Evolutionary conservation across 179 eudicot genomes (phyloP).

Genomic region (Beta lomatogona): DNA sequence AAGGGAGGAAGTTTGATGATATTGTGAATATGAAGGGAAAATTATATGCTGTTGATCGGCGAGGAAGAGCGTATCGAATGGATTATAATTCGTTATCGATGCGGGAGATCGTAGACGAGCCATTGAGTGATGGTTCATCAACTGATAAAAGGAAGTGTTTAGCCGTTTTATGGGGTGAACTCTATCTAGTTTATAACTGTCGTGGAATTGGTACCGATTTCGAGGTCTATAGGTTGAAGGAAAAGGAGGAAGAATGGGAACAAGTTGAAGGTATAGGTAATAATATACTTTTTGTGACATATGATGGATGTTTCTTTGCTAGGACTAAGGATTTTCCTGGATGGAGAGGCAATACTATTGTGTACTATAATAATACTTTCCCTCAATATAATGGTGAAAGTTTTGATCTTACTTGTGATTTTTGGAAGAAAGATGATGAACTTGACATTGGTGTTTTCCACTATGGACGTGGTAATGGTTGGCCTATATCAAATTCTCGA

Average conservation of each 20-base stretch:
- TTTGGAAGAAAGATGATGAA: not conserved
- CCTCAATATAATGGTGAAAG: not conserved
- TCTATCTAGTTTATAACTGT: not conserved
- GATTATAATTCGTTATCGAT: not conserved
- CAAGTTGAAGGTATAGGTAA: not conserved
- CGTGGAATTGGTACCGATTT: not conserved
- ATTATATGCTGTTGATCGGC: not conserved
- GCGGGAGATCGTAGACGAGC: not conserved
- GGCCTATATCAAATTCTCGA: not conserved
- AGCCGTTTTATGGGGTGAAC: not conserved
- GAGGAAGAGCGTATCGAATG: not conserved
- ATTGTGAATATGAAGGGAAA: not conserved
- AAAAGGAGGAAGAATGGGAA: not conserved
- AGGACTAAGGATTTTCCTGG: conserved; percentile 20
- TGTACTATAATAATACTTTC: conserved; percentile 15
- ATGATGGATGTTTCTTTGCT: conserved; percentile 18
- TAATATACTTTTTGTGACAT: conserved; percentile 27
- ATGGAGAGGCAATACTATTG: conserved; percentile 31
- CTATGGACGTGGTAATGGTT: not conserved
- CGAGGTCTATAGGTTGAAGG: conserved; percentile 2
- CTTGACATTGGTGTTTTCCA: not conserved
- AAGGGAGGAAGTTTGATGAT: not conserved
- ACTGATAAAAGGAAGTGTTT: not conserved
- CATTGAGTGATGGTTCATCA: not conserved
- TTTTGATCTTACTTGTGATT: not conserved